Conservation (phyloP, 192 early-diverging fungal species). For the Pilaira anomala region DNA sequence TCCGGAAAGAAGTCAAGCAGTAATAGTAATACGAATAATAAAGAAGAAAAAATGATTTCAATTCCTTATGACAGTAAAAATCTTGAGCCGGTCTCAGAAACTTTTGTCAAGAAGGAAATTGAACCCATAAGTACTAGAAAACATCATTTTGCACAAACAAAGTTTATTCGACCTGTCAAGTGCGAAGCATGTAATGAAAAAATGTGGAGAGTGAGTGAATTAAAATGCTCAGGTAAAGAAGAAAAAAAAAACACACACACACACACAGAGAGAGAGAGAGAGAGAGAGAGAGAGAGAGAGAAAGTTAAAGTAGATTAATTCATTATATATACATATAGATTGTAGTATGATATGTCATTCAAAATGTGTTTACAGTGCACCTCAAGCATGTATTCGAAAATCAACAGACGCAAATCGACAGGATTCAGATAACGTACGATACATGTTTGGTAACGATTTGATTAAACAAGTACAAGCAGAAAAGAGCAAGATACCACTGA, state of each 20-base stretch:
- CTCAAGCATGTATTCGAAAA: constrained; percentile 24
- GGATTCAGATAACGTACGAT: not conserved
- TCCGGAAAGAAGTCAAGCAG: constrained; percentile 17
- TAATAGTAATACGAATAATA: constrained; percentile 23
- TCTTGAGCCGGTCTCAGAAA: not conserved
- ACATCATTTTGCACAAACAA: constrained; percentile 29
- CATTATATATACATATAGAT: constrained; percentile 16
- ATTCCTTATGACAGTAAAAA: constrained; percentile 25
- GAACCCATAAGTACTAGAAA: not conserved
- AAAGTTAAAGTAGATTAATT: not conserved
- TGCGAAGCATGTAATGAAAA: constrained; percentile 54
- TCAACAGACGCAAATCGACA: constrained; percentile 1
- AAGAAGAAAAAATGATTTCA: constrained; percentile 30
- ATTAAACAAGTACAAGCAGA: constrained; percentile 57
- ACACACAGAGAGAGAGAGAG: no score
- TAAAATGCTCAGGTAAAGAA: constrained; percentile 45
- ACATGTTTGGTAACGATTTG: constrained; percentile 71
- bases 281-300: no score
- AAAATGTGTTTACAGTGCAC: constrained; percentile 37
- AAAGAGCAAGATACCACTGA: constrained; percentile 54
- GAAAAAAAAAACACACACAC: no score
- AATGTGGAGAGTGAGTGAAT: constrained; percentile 47
- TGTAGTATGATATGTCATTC: constrained; percentile 44
- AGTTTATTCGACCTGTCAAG: constrained; percentile 38
- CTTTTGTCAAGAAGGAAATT: not conserved